phyloP scores from a whole-genome alignment of 2,329 filamentous ascomycete genomes.

The Pezicula neosporulosa region DNA sequence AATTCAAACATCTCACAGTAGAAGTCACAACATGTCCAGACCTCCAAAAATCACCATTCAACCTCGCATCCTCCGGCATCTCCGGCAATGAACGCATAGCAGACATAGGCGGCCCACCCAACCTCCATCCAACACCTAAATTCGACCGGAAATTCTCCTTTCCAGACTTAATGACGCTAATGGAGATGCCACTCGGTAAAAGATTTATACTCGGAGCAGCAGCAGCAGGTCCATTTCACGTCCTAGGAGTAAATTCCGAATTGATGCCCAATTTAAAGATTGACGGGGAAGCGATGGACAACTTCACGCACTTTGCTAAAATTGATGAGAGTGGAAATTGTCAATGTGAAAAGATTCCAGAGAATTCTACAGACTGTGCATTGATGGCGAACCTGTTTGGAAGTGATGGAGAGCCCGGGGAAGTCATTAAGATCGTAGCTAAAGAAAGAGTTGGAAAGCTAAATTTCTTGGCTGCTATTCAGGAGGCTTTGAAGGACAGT shows the following conservation, averaged over 20 bases:
- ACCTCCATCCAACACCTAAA: conserved; percentile 34
- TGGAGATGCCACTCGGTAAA: conserved; percentile 30
- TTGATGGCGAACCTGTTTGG: conserved; percentile 42
- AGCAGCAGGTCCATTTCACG: conserved; percentile 38
- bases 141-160: conserved; percentile 32
- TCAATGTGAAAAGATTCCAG: conserved; percentile 20
- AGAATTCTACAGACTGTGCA: conserved; percentile 28
- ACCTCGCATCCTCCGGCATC: conserved; percentile 36
- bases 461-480: conserved; percentile 33
- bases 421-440: conserved; percentile 33
- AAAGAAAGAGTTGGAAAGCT: conserved; percentile 23
- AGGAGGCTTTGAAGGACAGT: conserved; percentile 20
- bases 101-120: conserved; percentile 40
- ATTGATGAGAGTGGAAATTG: conserved; percentile 15
- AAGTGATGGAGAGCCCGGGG: conserved; percentile 29
- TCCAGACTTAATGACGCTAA: conserved; percentile 26
- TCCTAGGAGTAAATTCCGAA: conserved; percentile 39
- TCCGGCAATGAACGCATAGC: conserved; percentile 35
- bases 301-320: conserved; percentile 27
- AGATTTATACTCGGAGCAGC: conserved; percentile 38
- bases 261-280: conserved; percentile 36
- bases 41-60: conserved; percentile 33
- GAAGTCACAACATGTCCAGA: conserved; percentile 31
- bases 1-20: conserved; percentile 21
- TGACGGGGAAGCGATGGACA: conserved; percentile 19